Base-by-base conservation (phyloP, 306 rosid species). In the Oemleria cerasiformis region DNA sequence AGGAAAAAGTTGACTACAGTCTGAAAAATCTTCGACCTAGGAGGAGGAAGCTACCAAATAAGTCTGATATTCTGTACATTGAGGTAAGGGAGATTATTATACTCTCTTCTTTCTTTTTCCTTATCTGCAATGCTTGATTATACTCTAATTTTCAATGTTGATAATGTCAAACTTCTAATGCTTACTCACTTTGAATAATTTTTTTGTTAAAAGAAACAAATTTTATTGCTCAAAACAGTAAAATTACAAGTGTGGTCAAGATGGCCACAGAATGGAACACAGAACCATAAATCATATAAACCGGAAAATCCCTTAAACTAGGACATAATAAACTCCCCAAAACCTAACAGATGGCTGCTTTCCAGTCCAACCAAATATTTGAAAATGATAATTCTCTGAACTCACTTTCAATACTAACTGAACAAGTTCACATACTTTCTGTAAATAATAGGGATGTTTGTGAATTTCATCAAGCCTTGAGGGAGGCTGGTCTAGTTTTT, bases 1-100 rank as follows among this genome's bases (percentile, higher is more conserved):
- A 47, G 71, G 82, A 65, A 68, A 87, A 78, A 49, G 77, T 62
- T 67, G 84, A 77, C 56, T 81, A 85, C 63, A 83, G 75, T 67
- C 83, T 87, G 65, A 93, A 84, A 76, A 83, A 82, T 79, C 93
- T 90, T 56, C 86, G 80, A 75, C 85, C 82, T 57, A 87, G 77
- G 75, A 78, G 80, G 78, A 87, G 73, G 82, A 83, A 73, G 70
- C 75, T 56, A 10, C 82, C 85, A 62, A 70, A 85, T 83, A 84
- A 82, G 68, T 90, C 91, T 38, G 84, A 85, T 53, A 71, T 88
- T 63, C 47, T 81, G 11, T 88, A 88, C 53, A 54, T 90, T 58
- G 89, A 93, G 96, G 97, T 93, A 86, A 82, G 43, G 12, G 11
- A 70, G 8, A 4, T 38, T 30, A 6, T 17, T 40, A 0, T 63